A percentile compares a stretch with the other conserved stretches of the same genome.
Evolutionary conservation across 768 basidiomycete species (phyloP).

Genomic region (Cyathus striatus): DNA sequence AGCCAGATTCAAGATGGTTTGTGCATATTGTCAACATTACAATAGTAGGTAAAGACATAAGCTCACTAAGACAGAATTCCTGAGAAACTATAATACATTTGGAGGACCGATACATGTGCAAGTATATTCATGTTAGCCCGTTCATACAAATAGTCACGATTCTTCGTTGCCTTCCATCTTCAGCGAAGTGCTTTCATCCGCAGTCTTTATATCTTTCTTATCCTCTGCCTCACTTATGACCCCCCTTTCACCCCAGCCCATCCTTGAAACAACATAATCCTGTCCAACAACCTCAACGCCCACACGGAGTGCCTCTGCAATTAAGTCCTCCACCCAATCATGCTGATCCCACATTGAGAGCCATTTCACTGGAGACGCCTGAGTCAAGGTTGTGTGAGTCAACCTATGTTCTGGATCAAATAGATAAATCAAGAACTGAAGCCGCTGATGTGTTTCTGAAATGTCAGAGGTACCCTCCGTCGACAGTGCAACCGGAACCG

Average conservation of each 20-base stretch:
- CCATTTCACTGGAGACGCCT: constrained; percentile 83
- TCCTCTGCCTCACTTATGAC: constrained; percentile 4
- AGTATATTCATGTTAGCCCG: too few relatives aligned
- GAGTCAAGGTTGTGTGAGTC: constrained; percentile 72
- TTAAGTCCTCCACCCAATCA: constrained; percentile 93
- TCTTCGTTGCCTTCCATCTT: constrained; percentile 17
- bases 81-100: too few relatives aligned
- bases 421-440: constrained; percentile 69
- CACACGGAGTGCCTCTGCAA: constrained; percentile 81
- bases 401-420: constrained; percentile 79
- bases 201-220: constrained; percentile 17
- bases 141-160: constrained; percentile 29
- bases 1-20: neutral
- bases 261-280: constrained; percentile 81
- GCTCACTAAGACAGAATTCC: neutral
- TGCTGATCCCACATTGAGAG: constrained; percentile 86
- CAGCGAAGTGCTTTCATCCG: constrained; percentile 8
- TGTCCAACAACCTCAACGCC: constrained; percentile 90
- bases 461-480: constrained; percentile 27
- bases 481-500: constrained; percentile 25
- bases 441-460: constrained; percentile 38
- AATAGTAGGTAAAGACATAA: constrained; percentile 1
- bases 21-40: constrained; percentile 1
- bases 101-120: too few relatives aligned
- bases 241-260: constrained; percentile 66